phyloP scores from a whole-genome alignment of 2,329 filamentous ascomycete genomes.

The Didymella segeticola region DNA sequence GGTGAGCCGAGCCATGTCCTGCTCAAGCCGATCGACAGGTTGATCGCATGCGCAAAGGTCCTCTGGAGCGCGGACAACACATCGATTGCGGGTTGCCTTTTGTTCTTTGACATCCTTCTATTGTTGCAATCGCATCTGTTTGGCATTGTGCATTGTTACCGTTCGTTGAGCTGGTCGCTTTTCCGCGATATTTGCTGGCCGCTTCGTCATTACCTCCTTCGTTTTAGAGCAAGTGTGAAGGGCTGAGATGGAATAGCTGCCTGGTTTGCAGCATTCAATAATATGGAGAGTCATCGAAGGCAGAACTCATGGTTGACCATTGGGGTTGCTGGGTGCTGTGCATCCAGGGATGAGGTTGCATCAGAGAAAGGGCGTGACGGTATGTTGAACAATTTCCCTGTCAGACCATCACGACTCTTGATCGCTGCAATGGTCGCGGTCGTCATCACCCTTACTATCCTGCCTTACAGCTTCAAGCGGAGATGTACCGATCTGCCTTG shows the following conservation, averaged over 20 bases:
- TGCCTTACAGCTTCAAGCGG: constrained; percentile 12
- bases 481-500: constrained; percentile 16
- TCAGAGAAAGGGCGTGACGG: constrained; percentile 36
- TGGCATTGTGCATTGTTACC: constrained; percentile 9
- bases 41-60: constrained; percentile 9
- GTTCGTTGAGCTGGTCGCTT: constrained; percentile 19
- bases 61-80: constrained; percentile 18
- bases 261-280: constrained; percentile 34
- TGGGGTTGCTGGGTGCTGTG: constrained; percentile 45
- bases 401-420: constrained; percentile 11
- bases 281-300: constrained; percentile 28
- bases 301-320: constrained; percentile 45
- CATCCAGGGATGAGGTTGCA: constrained; percentile 39
- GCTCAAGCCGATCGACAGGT: constrained; percentile 19
- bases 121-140: constrained; percentile 5
- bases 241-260: constrained; percentile 35
- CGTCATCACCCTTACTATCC: not conserved
- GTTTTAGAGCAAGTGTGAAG: constrained; percentile 10
- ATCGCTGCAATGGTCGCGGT: not conserved
- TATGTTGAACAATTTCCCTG: constrained; percentile 29
- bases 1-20: constrained; percentile 27
- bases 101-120: constrained; percentile 6
- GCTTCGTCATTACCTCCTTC: constrained; percentile 7
- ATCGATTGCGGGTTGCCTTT: constrained; percentile 9
- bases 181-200: not conserved